A percentile compares a stretch with the other conserved stretches of the same genome.
phyloP scores from a whole-genome alignment of 108 stramenopile genomes.

The Tribonema minus region DNA sequence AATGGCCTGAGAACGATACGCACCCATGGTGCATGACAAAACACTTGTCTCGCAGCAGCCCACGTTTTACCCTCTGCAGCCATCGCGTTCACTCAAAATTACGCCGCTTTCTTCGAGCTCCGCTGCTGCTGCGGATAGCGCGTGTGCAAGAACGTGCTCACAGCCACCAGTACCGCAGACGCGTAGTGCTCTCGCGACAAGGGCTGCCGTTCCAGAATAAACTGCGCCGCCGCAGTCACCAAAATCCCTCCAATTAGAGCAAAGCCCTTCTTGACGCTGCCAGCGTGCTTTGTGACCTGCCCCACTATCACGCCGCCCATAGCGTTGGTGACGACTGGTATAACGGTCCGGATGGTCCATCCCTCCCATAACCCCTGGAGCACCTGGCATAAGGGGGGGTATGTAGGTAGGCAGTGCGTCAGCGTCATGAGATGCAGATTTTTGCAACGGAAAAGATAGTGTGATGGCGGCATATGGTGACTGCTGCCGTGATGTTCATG shows the following conservation, averaged over 20 bases:
- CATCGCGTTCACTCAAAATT: too few relatives aligned
- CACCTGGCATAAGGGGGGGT: too few relatives aligned
- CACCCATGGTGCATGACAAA: too few relatives aligned
- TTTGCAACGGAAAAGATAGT: too few relatives aligned
- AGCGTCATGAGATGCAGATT: too few relatives aligned
- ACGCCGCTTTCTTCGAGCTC: neutral
- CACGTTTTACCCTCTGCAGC: too few relatives aligned
- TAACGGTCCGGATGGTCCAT: slow-evolving; percentile 66
- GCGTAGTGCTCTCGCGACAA: slow-evolving; percentile 16
- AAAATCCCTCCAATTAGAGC: slow-evolving; percentile 37
- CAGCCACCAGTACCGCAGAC: slow-evolving; percentile 32
- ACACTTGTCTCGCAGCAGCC: too few relatives aligned
- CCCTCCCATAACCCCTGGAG: slow-evolving; percentile 65
- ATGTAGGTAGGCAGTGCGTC: too few relatives aligned
- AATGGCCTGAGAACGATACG: too few relatives aligned
- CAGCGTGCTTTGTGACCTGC: slow-evolving; percentile 43
- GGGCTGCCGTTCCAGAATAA: slow-evolving; percentile 1
- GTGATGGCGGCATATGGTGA: too few relatives aligned
- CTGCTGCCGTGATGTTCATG: too few relatives aligned
- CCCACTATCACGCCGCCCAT: slow-evolving; percentile 87
- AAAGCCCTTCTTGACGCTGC: slow-evolving; percentile 41
- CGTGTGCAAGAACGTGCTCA: slow-evolving; percentile 32
- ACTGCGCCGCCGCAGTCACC: slow-evolving; percentile 27
- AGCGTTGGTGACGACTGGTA: slow-evolving; percentile 79
- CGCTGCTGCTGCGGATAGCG: slow-evolving; percentile 11